Percentiles rank a stretch among this genome's conserved stretches.
Conservation (phyloP, 2,329 filamentous ascomycete species). For the Xylariaceae sp. region DNA sequence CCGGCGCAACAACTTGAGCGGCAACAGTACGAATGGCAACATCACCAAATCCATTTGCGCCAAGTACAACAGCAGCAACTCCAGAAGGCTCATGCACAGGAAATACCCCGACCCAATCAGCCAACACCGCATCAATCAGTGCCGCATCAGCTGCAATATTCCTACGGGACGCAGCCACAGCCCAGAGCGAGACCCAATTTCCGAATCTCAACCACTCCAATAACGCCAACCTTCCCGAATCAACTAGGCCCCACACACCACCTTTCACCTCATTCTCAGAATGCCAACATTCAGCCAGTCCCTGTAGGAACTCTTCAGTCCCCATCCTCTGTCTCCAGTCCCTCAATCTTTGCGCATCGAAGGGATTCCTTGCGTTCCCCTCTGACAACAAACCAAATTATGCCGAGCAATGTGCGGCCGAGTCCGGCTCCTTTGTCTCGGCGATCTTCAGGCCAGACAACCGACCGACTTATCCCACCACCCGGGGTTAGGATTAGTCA, state of each 20-base stretch:
- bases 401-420: conserved; percentile 5
- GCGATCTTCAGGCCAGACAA: neutral
- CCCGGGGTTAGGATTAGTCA: conserved; percentile 19
- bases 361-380: conserved; percentile 1
- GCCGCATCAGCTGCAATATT: conserved; percentile 5
- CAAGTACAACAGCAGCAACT: conserved; percentile 7
- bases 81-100: conserved; percentile 9
- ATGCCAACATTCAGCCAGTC: neutral
- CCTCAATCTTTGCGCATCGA: neutral
- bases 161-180: conserved; percentile 8
- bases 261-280: conserved; percentile 9
- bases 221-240: neutral
- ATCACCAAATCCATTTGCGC: conserved; percentile 1
- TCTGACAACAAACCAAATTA: neutral
- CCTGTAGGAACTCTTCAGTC: neutral
- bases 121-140: conserved; percentile 1
- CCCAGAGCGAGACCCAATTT: conserved; percentile 6
- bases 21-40: conserved; percentile 8
- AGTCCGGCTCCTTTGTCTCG: neutral
- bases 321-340: neutral
- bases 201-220: conserved; percentile 7
- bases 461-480: conserved; percentile 23
- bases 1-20: conserved; percentile 11
- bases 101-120: neutral
- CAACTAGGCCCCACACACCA: neutral